A percentile compares a stretch with the other conserved stretches of the same genome.
Evolutionary conservation across 177 flowering plant genomes (phyloP).

Genomic region (Vitis hybrid): DNA sequence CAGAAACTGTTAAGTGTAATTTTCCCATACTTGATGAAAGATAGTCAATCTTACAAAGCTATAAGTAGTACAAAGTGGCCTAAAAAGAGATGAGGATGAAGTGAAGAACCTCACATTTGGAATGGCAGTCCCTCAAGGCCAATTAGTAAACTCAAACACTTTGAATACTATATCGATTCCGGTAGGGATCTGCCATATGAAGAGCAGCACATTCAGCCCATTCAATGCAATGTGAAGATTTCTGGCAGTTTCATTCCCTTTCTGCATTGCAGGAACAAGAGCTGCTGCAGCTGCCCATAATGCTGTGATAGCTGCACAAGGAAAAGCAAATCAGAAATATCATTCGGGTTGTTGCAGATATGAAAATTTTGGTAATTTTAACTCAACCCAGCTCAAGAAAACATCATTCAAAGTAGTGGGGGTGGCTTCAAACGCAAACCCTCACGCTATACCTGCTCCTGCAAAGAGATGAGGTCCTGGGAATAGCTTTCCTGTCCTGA

Average conservation of each 20-base stretch:
- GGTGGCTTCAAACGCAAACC: neutral
- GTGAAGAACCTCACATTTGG: neutral
- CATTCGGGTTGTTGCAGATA: neutral
- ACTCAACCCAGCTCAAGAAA: too few species aligned
- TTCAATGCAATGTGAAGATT: conserved; percentile 89
- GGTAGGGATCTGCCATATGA: conserved; percentile 87
- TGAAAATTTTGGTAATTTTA: too few species aligned
- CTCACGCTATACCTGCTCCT: conserved; percentile 60
- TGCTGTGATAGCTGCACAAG: conserved; percentile 77
- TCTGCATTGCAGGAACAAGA: conserved; percentile 93
- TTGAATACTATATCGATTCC: conserved; percentile 81
- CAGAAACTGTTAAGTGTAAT: too few species aligned
- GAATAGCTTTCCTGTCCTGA: conserved; percentile 81
- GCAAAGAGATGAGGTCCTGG: conserved; percentile 97
- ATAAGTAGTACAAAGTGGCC: too few species aligned
- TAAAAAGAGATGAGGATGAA: neutral
- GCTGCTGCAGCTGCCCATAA: conserved; percentile 96
- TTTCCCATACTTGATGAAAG: too few species aligned
- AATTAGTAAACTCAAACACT: conserved; percentile 84
- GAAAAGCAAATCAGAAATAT: neutral
- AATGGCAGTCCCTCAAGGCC: conserved; percentile 55
- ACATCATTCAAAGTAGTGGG: too few species aligned
- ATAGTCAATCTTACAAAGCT: neutral
- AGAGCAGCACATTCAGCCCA: conserved; percentile 70
- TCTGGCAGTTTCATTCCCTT: conserved; percentile 90